Evolutionary conservation across 2,329 filamentous ascomycete species (phyloP).

Genomic region (Fusarium sp.): DNA sequence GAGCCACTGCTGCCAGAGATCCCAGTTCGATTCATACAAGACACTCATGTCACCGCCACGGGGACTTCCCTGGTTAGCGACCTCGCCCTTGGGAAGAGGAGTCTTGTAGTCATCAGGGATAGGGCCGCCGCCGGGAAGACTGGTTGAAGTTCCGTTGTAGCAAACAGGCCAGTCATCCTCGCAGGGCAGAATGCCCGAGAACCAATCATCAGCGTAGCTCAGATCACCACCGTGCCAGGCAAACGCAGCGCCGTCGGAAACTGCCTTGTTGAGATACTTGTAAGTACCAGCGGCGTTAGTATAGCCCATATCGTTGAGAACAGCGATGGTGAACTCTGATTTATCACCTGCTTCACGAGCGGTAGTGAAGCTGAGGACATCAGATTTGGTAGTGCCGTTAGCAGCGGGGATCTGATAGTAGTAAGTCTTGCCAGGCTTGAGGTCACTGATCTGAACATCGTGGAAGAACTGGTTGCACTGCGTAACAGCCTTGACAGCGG

Average conservation of each 20-base stretch:
- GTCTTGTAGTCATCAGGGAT: background rate
- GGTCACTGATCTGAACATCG: background rate
- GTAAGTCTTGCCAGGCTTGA: background rate
- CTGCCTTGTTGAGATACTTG: background rate
- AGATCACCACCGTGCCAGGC: constrained; percentile 5
- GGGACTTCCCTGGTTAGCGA: background rate
- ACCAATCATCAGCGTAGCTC: constrained; percentile 12
- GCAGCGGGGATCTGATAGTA: constrained; percentile 1
- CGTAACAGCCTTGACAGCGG: background rate
- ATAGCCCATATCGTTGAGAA: constrained; percentile 1
- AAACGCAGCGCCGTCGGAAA: background rate
- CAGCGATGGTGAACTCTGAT: background rate
- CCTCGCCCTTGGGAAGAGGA: background rate
- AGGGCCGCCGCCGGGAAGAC: background rate
- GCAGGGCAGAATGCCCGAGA: background rate
- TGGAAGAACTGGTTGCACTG: constrained; percentile 12
- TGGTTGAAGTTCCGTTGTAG: background rate
- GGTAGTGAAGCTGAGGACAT: background rate
- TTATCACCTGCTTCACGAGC: background rate
- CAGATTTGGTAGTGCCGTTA: background rate
- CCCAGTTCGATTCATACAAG: constrained; percentile 11
- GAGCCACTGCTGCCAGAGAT: constrained; percentile 17
- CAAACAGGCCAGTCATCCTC: background rate
- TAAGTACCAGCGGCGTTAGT: background rate
- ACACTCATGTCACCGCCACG: background rate